These are phyloP conservation scores for Aureococcus anophagefferens DNA, from an alignment of 108 stramenopile species.

Conservation along the genomic window DNA sequence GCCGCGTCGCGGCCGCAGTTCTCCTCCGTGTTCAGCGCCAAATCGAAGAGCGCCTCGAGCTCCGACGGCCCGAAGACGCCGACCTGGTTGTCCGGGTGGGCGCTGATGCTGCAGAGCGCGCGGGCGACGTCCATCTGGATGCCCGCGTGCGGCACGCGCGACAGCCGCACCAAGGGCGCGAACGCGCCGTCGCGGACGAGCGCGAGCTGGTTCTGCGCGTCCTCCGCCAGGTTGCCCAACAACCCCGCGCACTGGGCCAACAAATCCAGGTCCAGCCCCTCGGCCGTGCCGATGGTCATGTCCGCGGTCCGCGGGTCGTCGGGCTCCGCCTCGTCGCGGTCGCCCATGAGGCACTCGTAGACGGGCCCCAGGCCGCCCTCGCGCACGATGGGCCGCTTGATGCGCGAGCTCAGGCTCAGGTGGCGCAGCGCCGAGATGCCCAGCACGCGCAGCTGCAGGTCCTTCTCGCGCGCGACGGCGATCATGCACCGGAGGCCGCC, in stretches of 20 bases:
- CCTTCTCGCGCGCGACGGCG: slow-evolving; percentile 37
- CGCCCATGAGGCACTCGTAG: slow-evolving; percentile 26
- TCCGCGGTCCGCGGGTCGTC: slow-evolving; percentile 2
- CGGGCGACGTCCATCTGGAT: slow-evolving; percentile 35
- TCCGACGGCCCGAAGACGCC: slow-evolving; percentile 44
- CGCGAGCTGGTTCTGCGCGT: slow-evolving; percentile 33
- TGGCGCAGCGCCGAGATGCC: slow-evolving; percentile 52
- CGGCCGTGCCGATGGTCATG: slow-evolving; percentile 20
- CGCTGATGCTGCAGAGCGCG: slow-evolving; percentile 31
- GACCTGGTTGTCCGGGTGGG: slow-evolving; percentile 51
- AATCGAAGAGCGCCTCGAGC: slow-evolving; percentile 28
- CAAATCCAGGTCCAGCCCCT: slow-evolving; percentile 30
- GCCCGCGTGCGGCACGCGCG: slow-evolving; percentile 29
- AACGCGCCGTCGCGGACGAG: slow-evolving; percentile 37
- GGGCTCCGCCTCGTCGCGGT: not conserved
- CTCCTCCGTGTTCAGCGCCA: slow-evolving; percentile 33
- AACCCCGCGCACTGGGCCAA: slow-evolving; percentile 34
- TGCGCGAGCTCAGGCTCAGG: slow-evolving; percentile 44
- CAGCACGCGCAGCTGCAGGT: slow-evolving; percentile 44
- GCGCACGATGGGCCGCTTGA: slow-evolving; percentile 52
- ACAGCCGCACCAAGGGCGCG: slow-evolving; percentile 24
- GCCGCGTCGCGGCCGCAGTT: slow-evolving; percentile 42
- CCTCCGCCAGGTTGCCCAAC: slow-evolving; percentile 38
- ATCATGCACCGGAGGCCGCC: slow-evolving; percentile 46
- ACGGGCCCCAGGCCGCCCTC: slow-evolving; percentile 48